Evolutionary conservation across 2,329 filamentous ascomycete genomes (phyloP), one percentile per base, ranked within the genome.

Genomic region (Orbilia blumenaviensis): DNA sequence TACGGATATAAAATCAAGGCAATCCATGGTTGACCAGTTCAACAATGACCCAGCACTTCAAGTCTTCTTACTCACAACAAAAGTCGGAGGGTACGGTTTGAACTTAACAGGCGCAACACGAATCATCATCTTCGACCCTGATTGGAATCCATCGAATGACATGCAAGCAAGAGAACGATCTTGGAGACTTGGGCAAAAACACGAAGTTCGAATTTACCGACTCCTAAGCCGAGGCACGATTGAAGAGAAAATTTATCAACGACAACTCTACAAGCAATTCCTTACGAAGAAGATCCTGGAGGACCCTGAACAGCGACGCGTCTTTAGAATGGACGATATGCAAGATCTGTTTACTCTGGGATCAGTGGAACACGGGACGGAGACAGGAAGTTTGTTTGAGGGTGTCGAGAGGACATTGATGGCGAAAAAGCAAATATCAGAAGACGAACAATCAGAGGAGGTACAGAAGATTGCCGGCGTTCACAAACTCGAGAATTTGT

Each of bases 201-300:
- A 91, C 64, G 93, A 97, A 54, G 95, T 99, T 27, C 94, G 93
- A 3, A 97, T 99, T 21, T 99, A 97, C 82, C 91, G 96, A 36
- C 86, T 99, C n/a, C 96, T 99, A 92, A 97, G 93, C 2, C 93
- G 94, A 3, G 95, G 95, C 0, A 99, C 96, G 0, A 99, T 99
- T 23, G 95, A 99, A 81, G 95, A 99, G 83, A 99, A 99, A 84
- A 99, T 99, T 29, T 99, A 98, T 78, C 94, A 99, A 82, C 91
- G 96, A 14, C 95, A 99, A 81, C 95, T 99, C 60, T 99, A 96
- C 86, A 99, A 99, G 83, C 94, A 98, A 80, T 97, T 98, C 81
- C 86, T 99, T 77, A 95, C 93, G 2, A 97, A 98, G 84, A 98
- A 98, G 82, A 94, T 99, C 5, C 83, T 99, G 60, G 94, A 92